Conservation (phyloP, 2,329 filamentous ascomycete genomes). For the Venturia effusa region DNA sequence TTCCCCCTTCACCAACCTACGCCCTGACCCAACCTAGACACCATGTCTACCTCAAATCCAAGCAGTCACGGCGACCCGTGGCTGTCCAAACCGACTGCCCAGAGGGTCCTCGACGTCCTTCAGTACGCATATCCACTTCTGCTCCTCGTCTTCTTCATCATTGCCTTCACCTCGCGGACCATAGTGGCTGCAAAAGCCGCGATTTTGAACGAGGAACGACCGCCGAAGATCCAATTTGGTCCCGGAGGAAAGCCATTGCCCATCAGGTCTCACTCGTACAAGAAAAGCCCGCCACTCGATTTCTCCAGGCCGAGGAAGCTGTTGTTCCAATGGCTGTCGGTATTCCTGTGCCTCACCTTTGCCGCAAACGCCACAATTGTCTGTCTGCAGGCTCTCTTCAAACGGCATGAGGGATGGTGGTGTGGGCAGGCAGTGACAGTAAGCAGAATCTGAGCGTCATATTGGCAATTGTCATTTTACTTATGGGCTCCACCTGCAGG, state of each 20-base stretch:
- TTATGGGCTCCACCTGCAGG: slow-evolving; percentile 38
- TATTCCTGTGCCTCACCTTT: slow-evolving; percentile 62
- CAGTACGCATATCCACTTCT: slow-evolving; percentile 53
- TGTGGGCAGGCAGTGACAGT: slow-evolving; percentile 69
- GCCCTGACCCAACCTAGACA: neutral
- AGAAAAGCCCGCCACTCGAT: slow-evolving; percentile 35
- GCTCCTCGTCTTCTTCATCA: slow-evolving; percentile 52
- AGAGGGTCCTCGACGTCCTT: slow-evolving; percentile 32
- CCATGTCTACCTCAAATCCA: neutral
- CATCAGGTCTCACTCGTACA: slow-evolving; percentile 10
- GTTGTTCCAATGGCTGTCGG: slow-evolving; percentile 65
- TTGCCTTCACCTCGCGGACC: slow-evolving; percentile 50
- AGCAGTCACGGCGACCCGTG: neutral
- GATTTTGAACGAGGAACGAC: slow-evolving; percentile 26
- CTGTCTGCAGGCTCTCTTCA: slow-evolving; percentile 60
- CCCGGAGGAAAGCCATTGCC: slow-evolving; percentile 83
- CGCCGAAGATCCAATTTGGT: slow-evolving; percentile 47
- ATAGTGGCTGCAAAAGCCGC: slow-evolving; percentile 40
- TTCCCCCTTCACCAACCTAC: neutral
- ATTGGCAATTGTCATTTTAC: slow-evolving; percentile 5
- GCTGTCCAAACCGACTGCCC: neutral
- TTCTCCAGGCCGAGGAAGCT: slow-evolving; percentile 58
- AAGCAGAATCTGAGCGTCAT: slow-evolving; percentile 29
- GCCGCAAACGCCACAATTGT: slow-evolving; percentile 63
- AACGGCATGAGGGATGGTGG: slow-evolving; percentile 63